Evolutionary conservation across 805 yeast species (phyloP).

Genomic region (Tetrapisispora iriomotensis): DNA sequence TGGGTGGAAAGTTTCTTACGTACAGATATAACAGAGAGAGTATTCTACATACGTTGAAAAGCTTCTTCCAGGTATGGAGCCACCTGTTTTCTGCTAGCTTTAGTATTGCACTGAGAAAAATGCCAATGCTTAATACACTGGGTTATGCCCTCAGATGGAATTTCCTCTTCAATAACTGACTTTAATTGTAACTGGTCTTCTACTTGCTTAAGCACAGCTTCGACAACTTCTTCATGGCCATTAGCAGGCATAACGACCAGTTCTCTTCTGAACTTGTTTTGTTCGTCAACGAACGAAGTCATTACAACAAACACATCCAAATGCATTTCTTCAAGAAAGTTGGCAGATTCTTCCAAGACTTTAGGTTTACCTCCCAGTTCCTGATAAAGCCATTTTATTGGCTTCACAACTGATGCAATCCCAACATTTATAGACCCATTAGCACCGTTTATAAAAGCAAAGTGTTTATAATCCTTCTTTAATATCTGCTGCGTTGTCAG

Average conservation of each 20-base stretch:
- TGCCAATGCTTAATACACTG: neutral
- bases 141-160: neutral
- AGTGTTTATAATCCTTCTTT: constrained; percentile 78
- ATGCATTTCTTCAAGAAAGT: constrained; percentile 22
- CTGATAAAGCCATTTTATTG: constrained; percentile 43
- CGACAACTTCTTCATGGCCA: constrained; percentile 9
- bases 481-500: constrained; percentile 53
- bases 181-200: constrained; percentile 10
- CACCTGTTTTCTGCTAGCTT: constrained; percentile 77
- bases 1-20: constrained; percentile 15
- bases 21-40: neutral
- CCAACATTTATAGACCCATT: constrained; percentile 42
- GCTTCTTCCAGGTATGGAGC: constrained; percentile 46
- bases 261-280: constrained; percentile 34
- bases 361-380: constrained; percentile 20
- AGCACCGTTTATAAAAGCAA: constrained; percentile 31
- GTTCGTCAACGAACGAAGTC: constrained; percentile 35
- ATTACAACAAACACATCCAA: constrained; percentile 38
- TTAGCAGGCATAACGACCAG: constrained; percentile 26
- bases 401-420: constrained; percentile 63
- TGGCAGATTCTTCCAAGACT: constrained; percentile 16
- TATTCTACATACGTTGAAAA: constrained; percentile 3
- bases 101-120: constrained; percentile 42
- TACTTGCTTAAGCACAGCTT: constrained; percentile 8
- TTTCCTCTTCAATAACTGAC: too few species aligned